Base-by-base conservation (phyloP, 2,329 filamentous ascomycete genomes). In the Parasarocladium wereldwijsianum region DNA sequence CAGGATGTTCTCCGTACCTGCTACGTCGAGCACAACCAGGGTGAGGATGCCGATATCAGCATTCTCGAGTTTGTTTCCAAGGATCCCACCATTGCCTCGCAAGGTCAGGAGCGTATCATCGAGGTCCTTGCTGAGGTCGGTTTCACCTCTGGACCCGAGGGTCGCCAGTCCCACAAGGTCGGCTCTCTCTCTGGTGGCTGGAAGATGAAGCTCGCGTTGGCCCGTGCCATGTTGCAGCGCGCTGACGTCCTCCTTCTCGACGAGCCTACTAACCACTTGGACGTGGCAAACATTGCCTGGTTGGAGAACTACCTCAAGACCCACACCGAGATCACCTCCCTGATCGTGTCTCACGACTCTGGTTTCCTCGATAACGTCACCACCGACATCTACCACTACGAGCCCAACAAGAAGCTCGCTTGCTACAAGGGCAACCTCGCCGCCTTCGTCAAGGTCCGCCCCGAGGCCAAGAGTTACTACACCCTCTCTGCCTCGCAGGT, bases 191-290 rank as follows among this genome's bases (percentile, higher is more conserved):
- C 90, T 24, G 90, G 90, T 58, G 90, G 90, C 51, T 98, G 90
- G 90, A 96, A 96, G 71, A 98, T 98, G 90, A 98, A 98, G 74
- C 64, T 98, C 37, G 90, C 90, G 40, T 60, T 98, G 54, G 90
- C 90, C 31, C 75, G 90, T 46, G 90, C 90, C 39, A 96, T 98
- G 86, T 69, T 98, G 46, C 82, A 90, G 66, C 81, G 77, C 49
- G 87, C 90, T n/a, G 90, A 98, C 52, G 86, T 98, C 29, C 70
- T 98, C 34, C 66, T 98, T 30, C 74, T 98, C 34, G 90, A 98
- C 68, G 90, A 98, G 70, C 90, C 90, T 55, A 98, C 90, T 45
- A 98, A 98, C 64, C 90, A 98, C 59, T 65, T 98, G 52, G 90
- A 98, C 53, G 86, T 96, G 44, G 76, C 76, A 47, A 96, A 96